Evolutionary conservation across 306 rosid genomes (phyloP).

Genomic region (Mimosa pudica): DNA sequence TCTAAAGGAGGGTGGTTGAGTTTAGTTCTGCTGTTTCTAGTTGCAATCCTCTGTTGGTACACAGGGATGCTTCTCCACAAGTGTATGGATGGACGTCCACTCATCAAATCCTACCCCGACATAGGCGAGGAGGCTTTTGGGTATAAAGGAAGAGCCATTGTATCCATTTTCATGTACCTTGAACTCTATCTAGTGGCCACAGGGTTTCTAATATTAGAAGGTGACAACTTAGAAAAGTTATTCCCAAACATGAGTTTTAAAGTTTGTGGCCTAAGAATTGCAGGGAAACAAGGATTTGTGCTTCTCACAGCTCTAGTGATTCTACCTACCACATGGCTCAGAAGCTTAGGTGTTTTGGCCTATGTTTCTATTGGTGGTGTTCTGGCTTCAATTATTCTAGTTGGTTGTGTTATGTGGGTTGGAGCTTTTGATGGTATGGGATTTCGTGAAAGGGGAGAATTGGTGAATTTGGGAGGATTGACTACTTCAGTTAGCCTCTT

Average conservation of each 20-base stretch:
- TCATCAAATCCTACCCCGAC: slow-evolving; percentile 50
- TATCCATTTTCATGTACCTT: slow-evolving; percentile 55
- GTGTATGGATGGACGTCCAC: slow-evolving; percentile 50
- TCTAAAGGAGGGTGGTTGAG: no score
- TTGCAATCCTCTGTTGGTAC: slow-evolving; percentile 44
- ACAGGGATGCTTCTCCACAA: slow-evolving; percentile 55
- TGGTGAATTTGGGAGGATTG: slow-evolving; percentile 39
- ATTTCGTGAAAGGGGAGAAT: slow-evolving; percentile 37
- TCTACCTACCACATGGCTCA: slow-evolving; percentile 67
- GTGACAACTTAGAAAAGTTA: slow-evolving; percentile 53
- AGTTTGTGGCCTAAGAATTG: slow-evolving; percentile 35
- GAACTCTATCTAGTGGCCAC: slow-evolving; percentile 30
- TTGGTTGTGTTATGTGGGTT: slow-evolving; percentile 47
- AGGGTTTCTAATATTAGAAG: slow-evolving; percentile 57
- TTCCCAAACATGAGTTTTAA: slow-evolving; percentile 48
- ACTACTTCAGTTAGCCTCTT: slow-evolving; percentile 53
- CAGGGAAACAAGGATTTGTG: slow-evolving; percentile 47
- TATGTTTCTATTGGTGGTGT: slow-evolving; percentile 65
- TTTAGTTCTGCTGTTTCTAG: no score
- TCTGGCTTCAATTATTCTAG: slow-evolving; percentile 46
- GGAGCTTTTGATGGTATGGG: slow-evolving; percentile 55
- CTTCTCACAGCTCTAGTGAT: slow-evolving; percentile 46
- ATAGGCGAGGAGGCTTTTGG: slow-evolving; percentile 64
- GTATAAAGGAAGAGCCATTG: slow-evolving; percentile 42
- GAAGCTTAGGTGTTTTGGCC: slow-evolving; percentile 51